Base-by-base conservation (phyloP, 805 yeast genomes). In the Candida railenensis region DNA sequence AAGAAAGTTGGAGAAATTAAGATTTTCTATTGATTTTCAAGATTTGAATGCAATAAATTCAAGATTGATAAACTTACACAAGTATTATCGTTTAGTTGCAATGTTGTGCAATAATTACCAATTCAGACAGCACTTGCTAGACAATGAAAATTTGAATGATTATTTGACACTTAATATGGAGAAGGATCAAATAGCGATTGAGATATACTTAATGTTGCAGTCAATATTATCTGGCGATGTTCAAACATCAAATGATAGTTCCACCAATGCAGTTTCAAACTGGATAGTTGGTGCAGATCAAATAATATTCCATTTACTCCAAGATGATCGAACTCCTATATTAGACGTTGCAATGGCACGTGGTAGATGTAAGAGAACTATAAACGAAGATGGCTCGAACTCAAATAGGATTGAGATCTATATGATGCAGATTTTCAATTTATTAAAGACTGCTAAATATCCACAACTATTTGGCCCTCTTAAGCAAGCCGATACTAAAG, bases 11-110 rank as follows among this genome's bases (percentile, higher is more conserved):
- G 83, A 83, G 46, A 84, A 85, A 52, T 67, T 89, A 57, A 69
- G 82, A 37, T 73, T 91, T 51, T 80, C 89, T 3, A 78, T 87
- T 25, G 91, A 89, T 58, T 77, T 86, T 59, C 80, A 80, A 33
- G 85, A 89, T 52, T 61, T 83, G 36, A 49, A 65, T 0, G 72
- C 76, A 2, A 70, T 87, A 16, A 69, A 77, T 32, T 59, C 61
- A 3, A 68, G 82, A 34, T 71, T 88, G 28, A 57, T 62, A 19
- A 52, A 56, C 2, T 62, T 88, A 34, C 90, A 83, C 53, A 54
- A 63, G 2, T 78, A 81, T 37, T 61, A 78, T 45, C 51, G 62
- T 4, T 65, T 69, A 4, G 61, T 84, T 34, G 55, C 59, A 3
- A 54, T 59, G 3, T 63, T 85, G 41, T 65, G 73, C 34, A 65